phyloP scores from a whole-genome alignment of 2,329 filamentous ascomycete species.

The Beauveria varroae region DNA sequence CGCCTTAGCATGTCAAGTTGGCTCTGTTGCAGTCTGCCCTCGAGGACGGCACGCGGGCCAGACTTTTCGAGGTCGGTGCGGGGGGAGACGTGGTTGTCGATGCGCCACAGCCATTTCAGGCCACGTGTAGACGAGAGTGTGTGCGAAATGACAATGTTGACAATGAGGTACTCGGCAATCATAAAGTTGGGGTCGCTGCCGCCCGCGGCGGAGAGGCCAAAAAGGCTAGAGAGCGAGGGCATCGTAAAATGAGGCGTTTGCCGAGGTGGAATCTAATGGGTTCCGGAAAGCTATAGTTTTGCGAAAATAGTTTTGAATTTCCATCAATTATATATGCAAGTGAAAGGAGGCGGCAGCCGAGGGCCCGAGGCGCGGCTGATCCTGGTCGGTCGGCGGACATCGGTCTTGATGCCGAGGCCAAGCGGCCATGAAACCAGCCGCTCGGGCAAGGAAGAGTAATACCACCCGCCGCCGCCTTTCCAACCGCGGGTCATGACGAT shows the following conservation, averaged over 20 bases:
- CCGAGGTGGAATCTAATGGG: background rate
- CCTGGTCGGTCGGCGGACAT: too few species aligned
- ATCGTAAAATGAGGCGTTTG: background rate
- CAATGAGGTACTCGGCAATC: constrained; percentile 8
- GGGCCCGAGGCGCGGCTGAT: too few species aligned
- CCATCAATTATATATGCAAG: too few species aligned
- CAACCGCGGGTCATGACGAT: too few species aligned
- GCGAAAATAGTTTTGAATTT: too few species aligned
- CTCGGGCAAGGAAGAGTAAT: too few species aligned
- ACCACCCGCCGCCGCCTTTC: too few species aligned
- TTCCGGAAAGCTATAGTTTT: too few species aligned
- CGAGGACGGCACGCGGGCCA: constrained; percentile 4
- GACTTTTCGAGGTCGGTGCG: background rate
- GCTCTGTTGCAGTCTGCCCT: background rate
- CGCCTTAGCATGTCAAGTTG: constrained; percentile 6
- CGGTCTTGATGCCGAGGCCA: too few species aligned
- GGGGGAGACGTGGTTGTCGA: constrained; percentile 10
- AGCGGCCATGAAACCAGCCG: too few species aligned
- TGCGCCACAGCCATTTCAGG: background rate
- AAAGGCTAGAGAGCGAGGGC: background rate
- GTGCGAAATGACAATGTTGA: background rate
- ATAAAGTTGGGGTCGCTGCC: background rate
- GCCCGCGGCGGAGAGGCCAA: background rate
- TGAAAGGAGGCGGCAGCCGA: too few species aligned
- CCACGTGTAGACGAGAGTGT: background rate